Evolutionary conservation across 1,284 basidiomycete species (phyloP).

Genomic region (Trichosporon ovoides): DNA sequence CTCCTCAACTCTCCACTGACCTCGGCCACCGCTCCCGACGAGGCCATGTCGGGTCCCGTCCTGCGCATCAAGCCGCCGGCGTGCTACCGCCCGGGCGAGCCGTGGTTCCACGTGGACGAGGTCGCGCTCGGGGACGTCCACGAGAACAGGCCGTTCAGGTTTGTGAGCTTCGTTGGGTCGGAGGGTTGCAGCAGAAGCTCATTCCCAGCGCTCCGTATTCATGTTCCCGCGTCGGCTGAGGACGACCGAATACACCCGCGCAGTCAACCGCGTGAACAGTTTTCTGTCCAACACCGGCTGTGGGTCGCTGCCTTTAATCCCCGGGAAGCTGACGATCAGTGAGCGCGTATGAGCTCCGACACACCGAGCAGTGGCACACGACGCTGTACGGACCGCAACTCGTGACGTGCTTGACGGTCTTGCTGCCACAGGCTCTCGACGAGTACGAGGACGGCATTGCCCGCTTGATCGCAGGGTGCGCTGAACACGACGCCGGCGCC

Average conservation of each 20-base stretch:
- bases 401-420: neutral
- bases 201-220: neutral
- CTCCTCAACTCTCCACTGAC: too few relatives aligned
- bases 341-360: neutral
- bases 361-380: conserved; percentile 3
- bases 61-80: neutral
- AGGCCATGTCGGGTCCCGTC: neutral
- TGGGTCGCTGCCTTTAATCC: neutral
- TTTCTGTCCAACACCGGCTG: neutral
- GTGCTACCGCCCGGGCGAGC: neutral
- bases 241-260: neutral
- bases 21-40: too few relatives aligned
- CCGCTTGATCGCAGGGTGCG: neutral
- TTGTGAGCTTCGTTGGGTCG: neutral
- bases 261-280: neutral
- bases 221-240: conserved; percentile 1
- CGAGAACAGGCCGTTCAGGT: neutral
- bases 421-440: neutral
- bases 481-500: neutral
- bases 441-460: neutral
- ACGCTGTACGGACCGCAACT: neutral
- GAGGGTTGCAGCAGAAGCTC: too few relatives aligned
- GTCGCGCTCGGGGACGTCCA: neutral
- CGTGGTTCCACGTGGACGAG: conserved; percentile 1
- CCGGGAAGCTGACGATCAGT: neutral